Base-by-base conservation (phyloP, 2,329 filamentous ascomycete species). In the Akanthomyces uredinophilus region DNA sequence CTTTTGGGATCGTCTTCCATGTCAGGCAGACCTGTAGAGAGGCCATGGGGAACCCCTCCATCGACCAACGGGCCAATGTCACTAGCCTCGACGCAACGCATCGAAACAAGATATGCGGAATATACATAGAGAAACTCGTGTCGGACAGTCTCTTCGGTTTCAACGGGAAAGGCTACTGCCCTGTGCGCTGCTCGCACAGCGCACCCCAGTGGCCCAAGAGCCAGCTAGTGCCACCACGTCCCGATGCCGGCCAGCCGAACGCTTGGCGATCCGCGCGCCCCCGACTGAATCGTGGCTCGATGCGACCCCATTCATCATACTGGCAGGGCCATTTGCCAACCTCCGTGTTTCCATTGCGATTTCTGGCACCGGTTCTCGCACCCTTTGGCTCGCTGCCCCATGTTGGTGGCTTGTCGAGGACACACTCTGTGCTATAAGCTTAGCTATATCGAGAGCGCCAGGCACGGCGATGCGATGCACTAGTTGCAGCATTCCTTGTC, bases 241-340 rank as follows among this genome's bases (percentile, higher is more conserved):
- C 35, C 55, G 55, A 47, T 58, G 46, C 55, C 55, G 46, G 29
- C 22, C 35, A 50, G 10, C 55, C 46, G 55, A 50, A 50, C 18
- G 22, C 55, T 58, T 50, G 55, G 55, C 55, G 44, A 58, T 58
- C 55, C 22, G 43, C 22, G 43, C 16, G 32, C 54, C n/a, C 43
- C 35, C 32, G 43, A 57, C 41, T 57, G 54, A 58, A 50, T 50
- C 55, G 35, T 41, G 44, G 7, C 55, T 32, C 32, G 18, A 50
- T 41, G 35, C 44, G 29, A 58, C 55, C 44, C 32, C 35, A 24
- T 13, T 24, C 14, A 16, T 24, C 14, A 16, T 18, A 6, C 39
- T 37, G n/a, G n/a, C 20, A 13, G 6, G 54, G 10, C 24, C n/a
- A 24, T 37, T 37, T 27, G 43, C 8, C 20, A 43, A n/a, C 18